Percentiles rank a stretch among this genome's conserved stretches.
Evolutionary conservation across 352 stramenopile genomes (phyloP).

Genomic region (Pythium dissimile): DNA sequence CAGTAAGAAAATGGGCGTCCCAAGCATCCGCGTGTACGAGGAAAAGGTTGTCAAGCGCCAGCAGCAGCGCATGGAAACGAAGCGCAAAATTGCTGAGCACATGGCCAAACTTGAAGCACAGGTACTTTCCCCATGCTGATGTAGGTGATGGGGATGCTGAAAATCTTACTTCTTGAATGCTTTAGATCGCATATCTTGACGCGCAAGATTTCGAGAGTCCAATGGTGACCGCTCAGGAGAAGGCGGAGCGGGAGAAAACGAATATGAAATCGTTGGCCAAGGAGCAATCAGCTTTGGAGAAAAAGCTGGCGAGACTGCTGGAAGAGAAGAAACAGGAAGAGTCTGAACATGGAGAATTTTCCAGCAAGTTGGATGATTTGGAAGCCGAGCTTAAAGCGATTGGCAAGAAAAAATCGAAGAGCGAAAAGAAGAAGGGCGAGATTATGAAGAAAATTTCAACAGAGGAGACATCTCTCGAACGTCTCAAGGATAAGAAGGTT

Average conservation of each 20-base stretch:
- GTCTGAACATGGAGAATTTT: slow-evolving; percentile 24
- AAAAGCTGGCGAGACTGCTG: slow-evolving; percentile 47
- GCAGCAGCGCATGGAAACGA: slow-evolving; percentile 61
- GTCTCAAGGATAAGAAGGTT: slow-evolving; percentile 91
- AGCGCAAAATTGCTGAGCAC: slow-evolving; percentile 71
- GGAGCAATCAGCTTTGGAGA: slow-evolving; percentile 46
- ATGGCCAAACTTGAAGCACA: slow-evolving; percentile 82
- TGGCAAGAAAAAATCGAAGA: slow-evolving; percentile 55
- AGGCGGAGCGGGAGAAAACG: slow-evolving; percentile 38
- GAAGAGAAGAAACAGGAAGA: slow-evolving; percentile 78
- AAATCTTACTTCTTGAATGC: slow-evolving; percentile 35
- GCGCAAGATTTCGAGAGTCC: slow-evolving; percentile 57
- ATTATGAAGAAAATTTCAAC: slow-evolving; percentile 82
- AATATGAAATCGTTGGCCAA: slow-evolving; percentile 51
- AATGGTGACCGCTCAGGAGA: slow-evolving; percentile 44
- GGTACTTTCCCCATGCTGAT: too few species aligned
- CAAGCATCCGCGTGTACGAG: slow-evolving; percentile 91
- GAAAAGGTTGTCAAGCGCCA: slow-evolving; percentile 89
- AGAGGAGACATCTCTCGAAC: slow-evolving; percentile 90
- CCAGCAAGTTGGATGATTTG: slow-evolving; percentile 42
- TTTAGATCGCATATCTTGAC: slow-evolving; percentile 20
- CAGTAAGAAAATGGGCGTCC: slow-evolving; percentile 68
- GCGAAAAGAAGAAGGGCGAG: slow-evolving; percentile 54
- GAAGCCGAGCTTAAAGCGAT: slow-evolving; percentile 66
- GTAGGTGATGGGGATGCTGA: too few species aligned